Evolutionary conservation across 2,329 filamentous ascomycete species (phyloP), one percentile per base, ranked within the genome.

Genomic region (Fusarium sp.): DNA sequence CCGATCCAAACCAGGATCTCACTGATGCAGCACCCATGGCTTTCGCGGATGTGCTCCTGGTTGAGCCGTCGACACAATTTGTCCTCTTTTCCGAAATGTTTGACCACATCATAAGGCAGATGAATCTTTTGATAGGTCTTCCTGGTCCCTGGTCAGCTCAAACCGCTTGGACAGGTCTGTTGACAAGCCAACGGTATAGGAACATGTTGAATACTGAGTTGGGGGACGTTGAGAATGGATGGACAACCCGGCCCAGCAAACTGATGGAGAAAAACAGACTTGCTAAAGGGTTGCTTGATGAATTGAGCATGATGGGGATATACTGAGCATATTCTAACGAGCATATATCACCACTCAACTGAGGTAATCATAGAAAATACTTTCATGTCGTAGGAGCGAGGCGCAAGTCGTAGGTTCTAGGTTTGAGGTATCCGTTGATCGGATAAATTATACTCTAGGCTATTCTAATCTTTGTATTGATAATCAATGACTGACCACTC

Each of bases 81-180:
- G 51, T 72, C 13, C 66, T 77, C 20, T 76, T 76, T 49, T 66
- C 53, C 23, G 75, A 76, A 56, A 46, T 76, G 17, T 35, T 76
- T 6, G 46, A 53, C 4, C 73, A 76, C 18, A n/a, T 73, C 17
- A 15, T 77, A 25, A 31, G 58, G 11, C 74, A 76, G 31, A 69
- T 69, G 36, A 74, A 74, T 45, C 46, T 74, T 3, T 50, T 76
- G 4, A 63, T 77, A 4, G 75, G 75, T 0, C 31, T 77, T 1
- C 74, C 75, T 6, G 61, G 64, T 27, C 25, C 54, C 2, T 70
- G 72, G 72, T 57, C 69, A 4, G 48, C 29, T n/a, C 51, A 66
- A 6, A 76, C 67, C 17, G 55, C 62, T 10, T 76, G 73, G 74
- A 72, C 63, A 4, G 74, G 74, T 2, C 52, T 76, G 14, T 35